Base-by-base conservation (phyloP, 2,329 filamentous ascomycete genomes). In the Arthrobotrys iridis region DNA sequence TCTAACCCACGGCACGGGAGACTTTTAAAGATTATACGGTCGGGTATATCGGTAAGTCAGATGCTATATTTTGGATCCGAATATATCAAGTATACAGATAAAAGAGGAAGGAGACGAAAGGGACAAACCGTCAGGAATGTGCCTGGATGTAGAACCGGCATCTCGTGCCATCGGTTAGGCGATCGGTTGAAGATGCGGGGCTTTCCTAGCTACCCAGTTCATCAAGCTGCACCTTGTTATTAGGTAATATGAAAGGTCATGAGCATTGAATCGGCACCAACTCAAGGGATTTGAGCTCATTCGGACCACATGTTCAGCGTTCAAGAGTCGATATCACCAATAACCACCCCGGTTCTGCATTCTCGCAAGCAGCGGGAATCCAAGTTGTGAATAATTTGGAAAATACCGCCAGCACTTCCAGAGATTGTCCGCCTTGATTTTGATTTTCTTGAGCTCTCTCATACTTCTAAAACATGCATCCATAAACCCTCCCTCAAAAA, bases 241-340 rank as follows among this genome's bases (percentile, higher is more conserved):
- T 55, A 55, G 30, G 50, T 55, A 55, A 55, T 55, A 3, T 22
- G 15, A 35, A 37, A 37, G 50, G 50, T 55, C 28, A 37, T 55
- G 50, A 30, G 30, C 50, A 7, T 37, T 13, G 15, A 55, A 37
- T 55, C 6, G 30, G 48, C 22, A 55, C 48, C 48, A 55, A 55
- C 48, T 55, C 48, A 30, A 55, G 48, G 28, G 48, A 35, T 55
- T 55, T 37, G 50, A 35, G 8, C 28, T 55, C 18, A 10, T 30
- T 37, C 50, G 30, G 50, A 30, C 30, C 50, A 55, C 50, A 55
- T 37, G 37, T 55, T 18, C 18, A 37, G 37, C 10, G 28, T 22
- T 55, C 15, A 55, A 10, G 30, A 35, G 37, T 55, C 50, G 18
- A 55, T 11, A 28, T 37, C 22, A 15, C 30, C 50, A 55, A n/a